Evolutionary conservation across 2,329 filamentous ascomycete species (phyloP), one percentile per base, ranked within the genome.

Genomic region (Phoma sp.): DNA sequence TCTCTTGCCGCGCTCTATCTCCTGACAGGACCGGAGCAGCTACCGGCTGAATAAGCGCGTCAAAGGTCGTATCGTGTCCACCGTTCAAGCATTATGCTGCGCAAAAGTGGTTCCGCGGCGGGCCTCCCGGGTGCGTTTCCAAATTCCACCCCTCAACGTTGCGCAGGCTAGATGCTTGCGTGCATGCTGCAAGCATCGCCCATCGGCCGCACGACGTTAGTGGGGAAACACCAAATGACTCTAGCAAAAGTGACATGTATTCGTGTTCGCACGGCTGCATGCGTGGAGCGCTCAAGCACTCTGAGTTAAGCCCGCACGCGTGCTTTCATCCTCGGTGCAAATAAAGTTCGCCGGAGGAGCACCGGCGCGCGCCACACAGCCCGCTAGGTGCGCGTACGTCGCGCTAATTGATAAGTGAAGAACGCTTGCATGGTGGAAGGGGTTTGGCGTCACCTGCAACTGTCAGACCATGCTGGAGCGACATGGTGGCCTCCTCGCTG

Each of bases 381-480:
- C 18, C 34, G 29, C 51, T 54, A 54, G 4, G 4, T 2, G 9
- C n/a, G 28, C 5, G 42, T 36, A 47, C 42, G n/a, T n/a, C n/a
- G n/a, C n/a, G n/a, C n/a, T n/a, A n/a, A n/a, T n/a, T n/a, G n/a
- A n/a, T n/a, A n/a, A n/a, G n/a, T n/a, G n/a, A n/a, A 42, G 42
- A 36, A 14, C 42, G 18, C 42, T 45, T n/a, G 18, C 38, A 47
- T 25, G 2, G 15, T 28, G 5, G 15, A 28, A 18, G 4, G 15
- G 51, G 51, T n/a, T 26, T 45, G 29, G 51, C 40, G 51, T 49
- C 45, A 34, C 32, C 29, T 49, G 39, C 51, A 54, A 45, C 40
- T 54, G 51, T 54, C 46, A 32, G 51, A 42, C 46, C 51, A 54
- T 40, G 39, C 23, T 40, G 39, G 10, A 54, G 34, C 51, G 45